Evolutionary conservation across 2,329 filamentous ascomycete species (phyloP).

Genomic region (Hyphodiscus sp.): DNA sequence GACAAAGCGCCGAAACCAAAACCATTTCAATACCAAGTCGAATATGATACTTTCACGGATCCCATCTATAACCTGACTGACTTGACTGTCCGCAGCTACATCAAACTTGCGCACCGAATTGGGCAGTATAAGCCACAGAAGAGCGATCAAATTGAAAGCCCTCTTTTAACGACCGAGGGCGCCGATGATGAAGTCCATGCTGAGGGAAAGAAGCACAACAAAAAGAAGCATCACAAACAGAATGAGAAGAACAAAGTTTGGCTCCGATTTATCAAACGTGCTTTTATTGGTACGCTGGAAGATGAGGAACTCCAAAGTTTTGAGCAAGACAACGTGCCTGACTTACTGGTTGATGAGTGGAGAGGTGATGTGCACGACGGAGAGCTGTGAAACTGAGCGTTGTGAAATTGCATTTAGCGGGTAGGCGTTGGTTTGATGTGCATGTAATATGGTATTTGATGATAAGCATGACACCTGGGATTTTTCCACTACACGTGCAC

Average conservation of each 20-base stretch:
- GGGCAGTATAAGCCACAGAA: slow-evolving; percentile 43
- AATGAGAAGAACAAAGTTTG: slow-evolving; percentile 61
- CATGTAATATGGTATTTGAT: neutral
- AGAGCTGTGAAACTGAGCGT: slow-evolving; percentile 3
- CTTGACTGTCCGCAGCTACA: slow-evolving; percentile 74
- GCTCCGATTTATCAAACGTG: slow-evolving; percentile 69
- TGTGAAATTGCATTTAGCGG: slow-evolving; percentile 1
- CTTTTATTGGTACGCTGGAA: slow-evolving; percentile 70
- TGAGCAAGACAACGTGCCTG: neutral
- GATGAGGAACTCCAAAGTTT: slow-evolving; percentile 51
- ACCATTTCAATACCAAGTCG: slow-evolving; percentile 68
- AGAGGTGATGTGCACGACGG: slow-evolving; percentile 2
- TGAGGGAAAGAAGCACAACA: slow-evolving; percentile 27
- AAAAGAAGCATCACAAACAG: slow-evolving; percentile 43
- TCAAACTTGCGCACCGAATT: slow-evolving; percentile 75
- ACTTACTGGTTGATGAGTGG: neutral
- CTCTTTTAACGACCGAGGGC: slow-evolving; percentile 17
- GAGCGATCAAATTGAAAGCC: slow-evolving; percentile 24
- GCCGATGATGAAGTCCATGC: slow-evolving; percentile 17
- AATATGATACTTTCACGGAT: slow-evolving; percentile 81
- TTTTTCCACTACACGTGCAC: neutral
- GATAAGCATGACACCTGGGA: neutral
- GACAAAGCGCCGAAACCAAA: slow-evolving; percentile 49
- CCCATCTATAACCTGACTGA: slow-evolving; percentile 69
- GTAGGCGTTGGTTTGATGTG: neutral